Percentiles rank a stretch among this genome's conserved stretches.
phyloP scores from a whole-genome alignment of 2,329 filamentous ascomycete species.

The Moelleriella libera region DNA sequence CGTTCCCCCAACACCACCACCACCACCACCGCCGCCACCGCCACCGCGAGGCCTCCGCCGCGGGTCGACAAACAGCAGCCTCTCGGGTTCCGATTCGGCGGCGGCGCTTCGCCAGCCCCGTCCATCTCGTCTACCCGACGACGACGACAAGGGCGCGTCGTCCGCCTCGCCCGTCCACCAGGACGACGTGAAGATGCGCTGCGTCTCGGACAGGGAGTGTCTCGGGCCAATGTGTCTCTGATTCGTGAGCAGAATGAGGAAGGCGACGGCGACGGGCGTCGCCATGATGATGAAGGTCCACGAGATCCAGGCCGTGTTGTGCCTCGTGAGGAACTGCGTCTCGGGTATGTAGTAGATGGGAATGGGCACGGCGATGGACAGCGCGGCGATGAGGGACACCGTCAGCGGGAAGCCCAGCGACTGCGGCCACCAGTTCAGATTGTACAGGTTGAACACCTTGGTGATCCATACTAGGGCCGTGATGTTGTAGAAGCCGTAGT shows the following conservation, averaged over 20 bases:
- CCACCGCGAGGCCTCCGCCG: constrained; percentile 16
- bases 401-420: constrained; percentile 51
- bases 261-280: constrained; percentile 51
- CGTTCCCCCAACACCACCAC: constrained; percentile 5
- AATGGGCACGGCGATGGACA: constrained; percentile 46
- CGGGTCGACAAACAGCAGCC: constrained; percentile 10
- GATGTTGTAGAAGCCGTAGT: constrained; percentile 56
- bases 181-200: constrained; percentile 50
- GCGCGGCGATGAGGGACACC: constrained; percentile 42
- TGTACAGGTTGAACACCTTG: constrained; percentile 58
- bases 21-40: constrained; percentile 11
- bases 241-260: constrained; percentile 47
- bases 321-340: constrained; percentile 36
- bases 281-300: constrained; percentile 61
- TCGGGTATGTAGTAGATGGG: constrained; percentile 42
- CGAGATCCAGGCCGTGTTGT: constrained; percentile 55
- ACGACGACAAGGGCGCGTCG: constrained; percentile 5
- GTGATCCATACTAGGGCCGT: constrained; percentile 58
- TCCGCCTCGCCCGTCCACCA: constrained; percentile 50
- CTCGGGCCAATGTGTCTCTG: constrained; percentile 49
- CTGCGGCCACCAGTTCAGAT: constrained; percentile 57
- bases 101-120: constrained; percentile 11
- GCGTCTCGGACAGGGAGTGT: constrained; percentile 49
- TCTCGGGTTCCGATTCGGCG: constrained; percentile 24
- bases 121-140: constrained; percentile 16